These are phyloP conservation scores for Arachis hypogaea DNA, from an alignment of 306 rosid species.

Conservation along the genomic window DNA sequence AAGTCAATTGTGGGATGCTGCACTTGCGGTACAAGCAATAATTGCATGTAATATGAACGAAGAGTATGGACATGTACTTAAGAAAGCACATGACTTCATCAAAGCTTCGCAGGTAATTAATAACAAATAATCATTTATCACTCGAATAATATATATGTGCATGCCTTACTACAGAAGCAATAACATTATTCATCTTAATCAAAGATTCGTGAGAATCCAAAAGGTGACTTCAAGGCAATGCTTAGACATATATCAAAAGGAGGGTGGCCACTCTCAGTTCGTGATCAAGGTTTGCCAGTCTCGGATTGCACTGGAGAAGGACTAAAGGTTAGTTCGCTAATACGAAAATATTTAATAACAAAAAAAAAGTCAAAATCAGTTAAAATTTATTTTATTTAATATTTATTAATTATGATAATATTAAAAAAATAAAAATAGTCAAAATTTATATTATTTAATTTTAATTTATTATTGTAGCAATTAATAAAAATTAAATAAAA, in stretches of 20 bases:
- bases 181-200: background rate
- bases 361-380: no score
- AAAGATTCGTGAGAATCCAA: constrained; percentile 36
- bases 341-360: no score
- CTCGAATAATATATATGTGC: no score
- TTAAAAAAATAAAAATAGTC: no score
- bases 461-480: no score
- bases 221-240: constrained; percentile 20
- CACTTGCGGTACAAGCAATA: constrained; percentile 39
- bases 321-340: constrained; percentile 36
- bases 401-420: no score
- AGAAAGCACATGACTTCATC: background rate
- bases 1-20: constrained; percentile 50
- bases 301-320: constrained; percentile 58
- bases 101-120: constrained; percentile 53
- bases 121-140: background rate
- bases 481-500: no score
- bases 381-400: no score
- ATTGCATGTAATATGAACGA: no score
- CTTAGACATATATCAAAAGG: constrained; percentile 49
- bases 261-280: constrained; percentile 33
- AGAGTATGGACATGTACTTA: no score
- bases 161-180: background rate
- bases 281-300: constrained; percentile 45
- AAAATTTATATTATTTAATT: no score